Evolutionary conservation across 257 asterid genomes (phyloP), one percentile per base, ranked within the genome.

Genomic region (Solanum medicagineum): DNA sequence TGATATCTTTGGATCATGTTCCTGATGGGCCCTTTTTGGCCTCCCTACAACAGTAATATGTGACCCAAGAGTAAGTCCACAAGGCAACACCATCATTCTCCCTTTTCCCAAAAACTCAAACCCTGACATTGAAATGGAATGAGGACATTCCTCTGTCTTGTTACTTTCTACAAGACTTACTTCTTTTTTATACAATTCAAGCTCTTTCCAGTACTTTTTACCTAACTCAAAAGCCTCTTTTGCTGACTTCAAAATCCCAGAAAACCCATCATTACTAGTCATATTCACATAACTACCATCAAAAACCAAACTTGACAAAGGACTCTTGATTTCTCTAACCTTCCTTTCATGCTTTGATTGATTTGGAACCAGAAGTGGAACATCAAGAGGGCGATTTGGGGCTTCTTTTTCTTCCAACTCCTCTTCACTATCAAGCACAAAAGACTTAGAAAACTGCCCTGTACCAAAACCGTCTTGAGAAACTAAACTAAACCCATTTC

Each of bases 51-150:
- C 91, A 26, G 98, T 94, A n/a, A 96, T 83, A 86, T 96, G 99
- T 3, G 99, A 96, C n/a, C 98, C 99, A 75, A 96, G 87, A 6
- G 96, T 93, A 85, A 96, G 87, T 83, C 99, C 99, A 88, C 99
- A 95, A 0, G 99, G 98, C 91, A 96, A 83, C 84, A 92, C 93
- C 93, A 95, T 89, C 88, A 96, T 59, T 66, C 90, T 90, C 62
- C 91, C 91, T 86, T 86, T 91, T 57, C 87, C 80, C 55, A 85
- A 42, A 55, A 96, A 95, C 53, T 91, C 91, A 10, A 84, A 91
- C 53, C 94, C 93, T 7, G 89, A 84, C 17, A 87, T 84, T 9
- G 93, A 87, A 55, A 93, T 77, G 13, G 97, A 94, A 86, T 92
- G 94, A 20, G 93, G 97, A 87, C 96, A 94, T 44, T 87, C 84